A percentile compares a stretch with the other conserved stretches of the same genome.
Conservation (phyloP, 352 stramenopile species). For the Phytophthora melonis region DNA sequence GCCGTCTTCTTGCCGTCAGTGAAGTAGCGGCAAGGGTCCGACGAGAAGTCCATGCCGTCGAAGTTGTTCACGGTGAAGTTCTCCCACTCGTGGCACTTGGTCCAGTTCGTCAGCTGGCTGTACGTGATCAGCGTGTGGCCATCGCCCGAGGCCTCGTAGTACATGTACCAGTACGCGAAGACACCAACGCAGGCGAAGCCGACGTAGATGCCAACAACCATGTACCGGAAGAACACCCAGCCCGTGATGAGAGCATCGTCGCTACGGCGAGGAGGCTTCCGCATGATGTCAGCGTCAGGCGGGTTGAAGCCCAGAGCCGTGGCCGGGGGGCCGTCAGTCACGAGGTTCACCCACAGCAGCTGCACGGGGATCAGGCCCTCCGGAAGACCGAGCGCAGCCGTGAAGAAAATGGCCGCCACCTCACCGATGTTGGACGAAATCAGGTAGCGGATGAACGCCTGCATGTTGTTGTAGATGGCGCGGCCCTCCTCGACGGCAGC, state of each 20-base stretch:
- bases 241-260: slow-evolving; percentile 98
- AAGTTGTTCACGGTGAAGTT: slow-evolving; percentile 94
- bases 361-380: slow-evolving; percentile 99
- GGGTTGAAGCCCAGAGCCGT: slow-evolving; percentile 99
- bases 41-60: slow-evolving; percentile 90
- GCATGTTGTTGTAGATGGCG: slow-evolving; percentile 97
- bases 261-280: slow-evolving; percentile 93
- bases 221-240: slow-evolving; percentile 98
- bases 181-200: slow-evolving; percentile 92
- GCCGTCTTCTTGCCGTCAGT: slow-evolving; percentile 92
- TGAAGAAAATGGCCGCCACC: slow-evolving; percentile 99
- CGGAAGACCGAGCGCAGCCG: slow-evolving; percentile 95
- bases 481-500: slow-evolving; percentile 87
- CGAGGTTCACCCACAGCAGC: slow-evolving; percentile 99
- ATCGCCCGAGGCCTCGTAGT: slow-evolving; percentile 91
- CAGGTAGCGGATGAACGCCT: slow-evolving; percentile 99
- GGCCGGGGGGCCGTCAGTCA: slow-evolving; percentile 98
- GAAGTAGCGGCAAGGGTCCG: slow-evolving; percentile 94
- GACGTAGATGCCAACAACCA: slow-evolving; percentile 96
- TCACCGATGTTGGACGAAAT: slow-evolving; percentile 99
- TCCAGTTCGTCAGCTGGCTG: slow-evolving; percentile 91
- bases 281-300: slow-evolving; percentile 98
- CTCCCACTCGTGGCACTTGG: slow-evolving; percentile 91
- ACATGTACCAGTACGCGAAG: slow-evolving; percentile 96
- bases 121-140: slow-evolving; percentile 93